phyloP scores from a whole-genome alignment of 163 green algal species.

The Smithsoniella earleae region DNA sequence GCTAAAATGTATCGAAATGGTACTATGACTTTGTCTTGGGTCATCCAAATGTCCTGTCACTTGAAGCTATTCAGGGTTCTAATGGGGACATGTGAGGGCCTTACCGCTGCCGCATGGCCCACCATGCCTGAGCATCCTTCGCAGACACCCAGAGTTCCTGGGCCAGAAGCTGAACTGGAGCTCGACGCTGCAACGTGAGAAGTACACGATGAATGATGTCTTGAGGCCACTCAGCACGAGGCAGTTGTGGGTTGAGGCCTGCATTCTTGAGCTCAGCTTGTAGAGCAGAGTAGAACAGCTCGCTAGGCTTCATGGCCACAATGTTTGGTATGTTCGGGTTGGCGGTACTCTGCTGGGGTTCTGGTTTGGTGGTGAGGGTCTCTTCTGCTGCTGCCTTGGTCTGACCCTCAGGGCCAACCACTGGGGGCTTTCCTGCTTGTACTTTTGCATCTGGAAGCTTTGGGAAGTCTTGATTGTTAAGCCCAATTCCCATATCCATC shows the following conservation, averaged over 20 bases:
- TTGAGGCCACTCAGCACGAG: constrained; percentile 52
- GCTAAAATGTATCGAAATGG: too few relatives aligned
- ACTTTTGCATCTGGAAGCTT: not conserved
- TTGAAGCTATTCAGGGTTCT: too few relatives aligned
- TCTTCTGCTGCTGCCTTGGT: not conserved
- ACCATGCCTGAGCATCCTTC: constrained; percentile 37
- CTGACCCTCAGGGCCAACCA: not conserved
- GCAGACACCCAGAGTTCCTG: constrained; percentile 46
- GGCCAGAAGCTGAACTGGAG: constrained; percentile 43
- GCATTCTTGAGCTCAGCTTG: constrained; percentile 34
- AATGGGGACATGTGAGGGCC: too few relatives aligned
- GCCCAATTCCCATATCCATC: not conserved
- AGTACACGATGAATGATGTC: constrained; percentile 36
- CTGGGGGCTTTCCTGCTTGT: not conserved
- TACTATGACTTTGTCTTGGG: too few relatives aligned
- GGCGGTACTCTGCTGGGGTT: not conserved
- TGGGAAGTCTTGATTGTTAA: not conserved
- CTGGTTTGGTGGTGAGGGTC: not conserved
- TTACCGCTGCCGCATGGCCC: constrained; percentile 45
- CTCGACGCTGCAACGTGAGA: constrained; percentile 33
- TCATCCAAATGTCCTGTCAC: too few relatives aligned
- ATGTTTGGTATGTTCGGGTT: constrained; percentile 20
- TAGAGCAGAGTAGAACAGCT: constrained; percentile 45
- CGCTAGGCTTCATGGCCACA: constrained; percentile 35
- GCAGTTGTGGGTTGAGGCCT: not conserved